Evolutionary conservation across 2,329 filamentous ascomycete genomes (phyloP).

Genomic region (Monosporascus sp.): DNA sequence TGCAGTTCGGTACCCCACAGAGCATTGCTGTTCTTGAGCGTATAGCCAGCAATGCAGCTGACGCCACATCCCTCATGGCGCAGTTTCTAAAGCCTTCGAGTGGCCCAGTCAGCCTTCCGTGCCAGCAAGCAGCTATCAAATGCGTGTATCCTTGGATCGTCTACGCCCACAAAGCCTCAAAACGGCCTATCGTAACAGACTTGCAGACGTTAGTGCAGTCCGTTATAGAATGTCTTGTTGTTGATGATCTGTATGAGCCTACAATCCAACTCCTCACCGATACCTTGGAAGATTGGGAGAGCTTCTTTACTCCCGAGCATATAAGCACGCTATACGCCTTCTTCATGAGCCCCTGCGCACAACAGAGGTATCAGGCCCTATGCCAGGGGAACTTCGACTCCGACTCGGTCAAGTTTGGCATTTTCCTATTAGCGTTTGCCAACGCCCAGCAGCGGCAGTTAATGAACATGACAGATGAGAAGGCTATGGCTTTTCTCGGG

Average conservation of each 20-base stretch:
- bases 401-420: conserved; percentile 59
- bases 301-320: conserved; percentile 56
- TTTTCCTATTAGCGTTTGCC: conserved; percentile 63
- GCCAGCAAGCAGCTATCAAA: conserved; percentile 51
- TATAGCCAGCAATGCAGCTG: conserved; percentile 45
- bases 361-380: conserved; percentile 48
- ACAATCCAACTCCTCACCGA: conserved; percentile 62
- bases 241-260: conserved; percentile 52
- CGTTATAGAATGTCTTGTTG: conserved; percentile 55
- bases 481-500: conserved; percentile 47
- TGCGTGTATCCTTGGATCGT: conserved; percentile 68
- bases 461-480: conserved; percentile 46
- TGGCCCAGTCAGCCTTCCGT: conserved; percentile 19
- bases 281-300: conserved; percentile 58
- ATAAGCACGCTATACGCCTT: conserved; percentile 53
- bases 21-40: conserved; percentile 45
- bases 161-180: conserved; percentile 61
- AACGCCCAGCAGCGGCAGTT: conserved; percentile 59
- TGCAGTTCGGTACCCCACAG: conserved; percentile 55
- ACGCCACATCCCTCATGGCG: conserved; percentile 43
- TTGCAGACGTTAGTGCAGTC: conserved; percentile 56
- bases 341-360: conserved; percentile 56
- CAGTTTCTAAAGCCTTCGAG: conserved; percentile 28
- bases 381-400: conserved; percentile 57
- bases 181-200: conserved; percentile 50